Evolutionary conservation across 2,329 filamentous ascomycete genomes (phyloP).

Genomic region (Claviceps africana): DNA sequence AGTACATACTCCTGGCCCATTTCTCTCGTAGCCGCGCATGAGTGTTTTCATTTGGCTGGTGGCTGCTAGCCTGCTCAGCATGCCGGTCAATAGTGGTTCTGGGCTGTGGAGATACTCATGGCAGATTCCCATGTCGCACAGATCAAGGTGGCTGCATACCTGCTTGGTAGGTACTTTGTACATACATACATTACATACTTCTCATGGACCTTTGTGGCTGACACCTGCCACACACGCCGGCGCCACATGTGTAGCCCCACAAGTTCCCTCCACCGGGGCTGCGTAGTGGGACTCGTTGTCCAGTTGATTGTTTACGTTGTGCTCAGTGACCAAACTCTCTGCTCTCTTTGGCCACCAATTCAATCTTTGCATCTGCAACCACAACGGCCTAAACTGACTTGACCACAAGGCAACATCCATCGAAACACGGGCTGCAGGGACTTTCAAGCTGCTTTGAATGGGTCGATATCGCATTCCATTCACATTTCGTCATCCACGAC

Average conservation of each 20-base stretch:
- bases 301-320: slow-evolving; percentile 15
- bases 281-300: slow-evolving; percentile 16
- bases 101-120: background rate
- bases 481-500: background rate
- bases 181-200: no score
- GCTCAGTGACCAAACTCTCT: background rate
- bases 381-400: background rate
- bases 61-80: background rate
- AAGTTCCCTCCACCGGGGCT: background rate
- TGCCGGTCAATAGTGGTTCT: background rate
- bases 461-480: background rate
- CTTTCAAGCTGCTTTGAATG: background rate
- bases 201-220: no score
- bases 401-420: background rate
- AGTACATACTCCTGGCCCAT: no score
- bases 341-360: background rate
- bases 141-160: background rate
- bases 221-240: background rate
- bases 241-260: slow-evolving; percentile 10
- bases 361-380: background rate
- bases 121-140: no score
- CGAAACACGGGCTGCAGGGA: background rate
- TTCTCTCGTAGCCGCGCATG: background rate
- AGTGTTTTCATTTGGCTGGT: background rate
- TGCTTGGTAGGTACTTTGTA: no score